Evolutionary conservation across 306 rosid species (phyloP).

Genomic region (Astragalus membranaceus): DNA sequence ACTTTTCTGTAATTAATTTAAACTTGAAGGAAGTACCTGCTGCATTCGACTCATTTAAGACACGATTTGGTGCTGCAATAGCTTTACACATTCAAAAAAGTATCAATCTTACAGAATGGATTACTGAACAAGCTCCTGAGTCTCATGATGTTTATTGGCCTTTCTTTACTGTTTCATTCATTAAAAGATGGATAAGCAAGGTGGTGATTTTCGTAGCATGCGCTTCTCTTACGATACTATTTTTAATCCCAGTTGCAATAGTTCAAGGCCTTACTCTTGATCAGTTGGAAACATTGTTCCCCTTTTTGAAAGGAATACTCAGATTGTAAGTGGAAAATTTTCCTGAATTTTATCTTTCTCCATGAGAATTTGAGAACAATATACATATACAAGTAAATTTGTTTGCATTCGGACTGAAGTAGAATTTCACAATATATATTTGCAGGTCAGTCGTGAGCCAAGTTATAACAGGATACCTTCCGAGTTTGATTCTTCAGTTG

Average conservation of each 20-base stretch:
- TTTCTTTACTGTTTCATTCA: conserved; percentile 58
- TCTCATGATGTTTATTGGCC: conserved; percentile 83
- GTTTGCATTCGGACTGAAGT: neutral
- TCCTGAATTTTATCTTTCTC: conserved; percentile 8
- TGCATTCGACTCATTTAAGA: conserved; percentile 84
- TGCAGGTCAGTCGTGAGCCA: conserved; percentile 70
- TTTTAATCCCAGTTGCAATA: conserved; percentile 66
- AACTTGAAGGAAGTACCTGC: conserved; percentile 64
- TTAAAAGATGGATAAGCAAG: conserved; percentile 64
- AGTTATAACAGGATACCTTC: conserved; percentile 88
- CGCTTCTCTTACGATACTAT: conserved; percentile 48
- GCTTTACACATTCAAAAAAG: conserved; percentile 70
- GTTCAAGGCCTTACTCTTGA: conserved; percentile 79
- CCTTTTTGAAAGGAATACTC: conserved; percentile 56
- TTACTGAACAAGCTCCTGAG: conserved; percentile 78
- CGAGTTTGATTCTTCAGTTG: conserved; percentile 74
- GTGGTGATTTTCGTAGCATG: conserved; percentile 48
- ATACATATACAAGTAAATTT: neutral
- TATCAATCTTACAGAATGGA: conserved; percentile 70
- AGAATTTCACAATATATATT: conserved; percentile 11
- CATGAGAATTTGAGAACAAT: too few relatives aligned
- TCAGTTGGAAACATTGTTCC: conserved; percentile 58
- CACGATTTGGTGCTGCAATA: conserved; percentile 69
- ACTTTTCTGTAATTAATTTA: conserved; percentile 3
- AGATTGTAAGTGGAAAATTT: conserved; percentile 47